Conservation (phyloP, 228 moss, liverwort and hornwort species). For the Sphagnum magellanicum region DNA sequence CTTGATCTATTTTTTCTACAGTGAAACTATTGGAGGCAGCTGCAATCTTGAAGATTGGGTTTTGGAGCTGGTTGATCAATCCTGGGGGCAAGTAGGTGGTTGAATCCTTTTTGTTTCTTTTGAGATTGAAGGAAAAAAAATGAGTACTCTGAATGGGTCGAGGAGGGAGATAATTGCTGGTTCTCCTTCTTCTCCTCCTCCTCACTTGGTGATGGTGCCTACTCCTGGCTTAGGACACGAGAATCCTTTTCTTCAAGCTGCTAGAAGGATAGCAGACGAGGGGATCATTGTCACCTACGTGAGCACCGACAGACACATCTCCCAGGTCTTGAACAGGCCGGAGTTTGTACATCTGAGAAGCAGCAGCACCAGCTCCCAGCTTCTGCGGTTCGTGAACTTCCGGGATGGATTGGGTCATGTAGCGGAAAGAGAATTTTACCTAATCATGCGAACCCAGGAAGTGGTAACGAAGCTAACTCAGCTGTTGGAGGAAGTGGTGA, state of each 20-base stretch:
- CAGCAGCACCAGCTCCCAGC: background rate
- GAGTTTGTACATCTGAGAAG: no score
- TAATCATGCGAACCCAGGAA: background rate
- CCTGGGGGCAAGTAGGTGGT: no score
- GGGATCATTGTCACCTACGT: constrained; percentile 21
- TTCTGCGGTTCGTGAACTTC: constrained; percentile 11
- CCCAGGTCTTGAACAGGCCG: constrained; percentile 5
- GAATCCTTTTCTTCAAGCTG: constrained; percentile 19
- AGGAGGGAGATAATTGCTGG: no score
- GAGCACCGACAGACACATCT: constrained; percentile 13
- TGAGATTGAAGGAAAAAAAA: no score
- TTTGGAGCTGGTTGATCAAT: no score
- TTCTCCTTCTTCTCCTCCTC: background rate
- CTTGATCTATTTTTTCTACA: no score
- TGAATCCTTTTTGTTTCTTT: no score
- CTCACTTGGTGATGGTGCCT: constrained; percentile 23
- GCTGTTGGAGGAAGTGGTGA: constrained; percentile 11
- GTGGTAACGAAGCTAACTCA: constrained; percentile 7
- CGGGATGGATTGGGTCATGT: constrained; percentile 14
- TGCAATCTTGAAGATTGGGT: no score
- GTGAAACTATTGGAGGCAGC: no score
- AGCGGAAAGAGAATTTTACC: background rate
- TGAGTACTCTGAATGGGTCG: no score
- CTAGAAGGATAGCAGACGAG: constrained; percentile 11
- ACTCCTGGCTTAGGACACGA: constrained; percentile 8